These are phyloP conservation scores for Amylocarpus encephaloides DNA, from an alignment of 2,329 filamentous ascomycete species.

Conservation along the genomic window DNA sequence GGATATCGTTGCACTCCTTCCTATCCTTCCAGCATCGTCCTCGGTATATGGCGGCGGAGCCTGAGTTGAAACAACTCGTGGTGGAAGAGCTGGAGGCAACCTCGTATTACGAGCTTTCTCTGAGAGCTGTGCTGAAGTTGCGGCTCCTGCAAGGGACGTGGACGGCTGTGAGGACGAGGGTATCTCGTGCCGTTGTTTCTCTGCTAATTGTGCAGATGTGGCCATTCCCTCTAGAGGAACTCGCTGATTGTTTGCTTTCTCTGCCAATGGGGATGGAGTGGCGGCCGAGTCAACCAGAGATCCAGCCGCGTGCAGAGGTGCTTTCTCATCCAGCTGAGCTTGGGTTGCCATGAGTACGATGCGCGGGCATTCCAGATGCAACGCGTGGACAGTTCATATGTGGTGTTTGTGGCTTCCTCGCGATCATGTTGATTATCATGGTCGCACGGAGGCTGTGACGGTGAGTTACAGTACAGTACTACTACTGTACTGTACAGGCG, in stretches of 20 bases:
- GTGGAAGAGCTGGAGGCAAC: conserved; percentile 26
- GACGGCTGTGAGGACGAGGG: not conserved
- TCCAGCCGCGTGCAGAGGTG: not conserved
- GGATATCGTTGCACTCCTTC: conserved; percentile 26
- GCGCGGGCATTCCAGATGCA: no score
- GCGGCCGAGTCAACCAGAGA: not conserved
- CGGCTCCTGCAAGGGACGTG: conserved; percentile 4
- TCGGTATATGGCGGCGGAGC: conserved; percentile 22
- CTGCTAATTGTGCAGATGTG: conserved; percentile 20
- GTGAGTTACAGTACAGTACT: no score
- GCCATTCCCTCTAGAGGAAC: conserved; percentile 10
- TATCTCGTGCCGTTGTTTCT: conserved; percentile 13
- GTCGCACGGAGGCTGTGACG: not conserved
- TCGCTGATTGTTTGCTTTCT: conserved; percentile 13
- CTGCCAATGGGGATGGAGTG: conserved; percentile 21
- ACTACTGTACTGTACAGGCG: no score
- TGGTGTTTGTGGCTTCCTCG: not conserved
- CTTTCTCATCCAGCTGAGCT: conserved; percentile 11
- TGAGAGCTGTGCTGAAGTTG: conserved; percentile 19
- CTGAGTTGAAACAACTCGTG: conserved; percentile 17
- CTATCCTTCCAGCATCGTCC: conserved; percentile 23
- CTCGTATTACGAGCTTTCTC: conserved; percentile 12
- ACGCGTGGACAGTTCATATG: not conserved
- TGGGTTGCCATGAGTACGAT: conserved; percentile 7
- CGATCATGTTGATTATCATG: not conserved